Base-by-base conservation (phyloP, 306 rosid genomes). In the Vigna angularis region DNA sequence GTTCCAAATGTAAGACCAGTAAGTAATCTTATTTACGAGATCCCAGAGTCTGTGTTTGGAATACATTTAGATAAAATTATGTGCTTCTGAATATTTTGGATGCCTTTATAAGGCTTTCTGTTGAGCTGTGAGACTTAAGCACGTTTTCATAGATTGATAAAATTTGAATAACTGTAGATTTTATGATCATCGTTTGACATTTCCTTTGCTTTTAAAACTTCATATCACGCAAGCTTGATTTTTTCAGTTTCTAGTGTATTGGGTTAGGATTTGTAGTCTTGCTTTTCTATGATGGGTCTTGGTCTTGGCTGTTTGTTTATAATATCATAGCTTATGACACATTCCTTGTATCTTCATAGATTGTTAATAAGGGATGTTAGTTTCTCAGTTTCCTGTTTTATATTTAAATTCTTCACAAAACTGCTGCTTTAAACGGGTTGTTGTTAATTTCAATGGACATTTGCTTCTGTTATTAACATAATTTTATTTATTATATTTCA, bases 401-500 rank as follows among this genome's bases (percentile, higher is more conserved):
- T n/a, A n/a, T n/a, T n/a, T n/a, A n/a, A n/a, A n/a, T n/a, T n/a
- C n/a, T n/a, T n/a, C n/a, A n/a, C n/a, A n/a, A n/a, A n/a, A n/a
- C n/a, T n/a, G n/a, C n/a, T n/a, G n/a, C n/a, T n/a, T n/a, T n/a
- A n/a, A n/a, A n/a, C n/a, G n/a, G n/a, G n/a, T n/a, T n/a, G n/a
- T n/a, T n/a, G n/a, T n/a, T n/a, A n/a, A n/a, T n/a, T n/a, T n/a
- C n/a, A n/a, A n/a, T n/a, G n/a, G 78, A 69, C 58, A 50, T 76
- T 45, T 61, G 52, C 59, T 17, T 65, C 62, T 68, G 76, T 55
- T 48, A 61, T 55, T 69, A 59, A 71, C 59, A 45, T 81, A 84
- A 53, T 86, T 67, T 69, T 58, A 49, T 82, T 79, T 63, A 64
- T 77, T 72, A 67, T 80, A 64, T 79, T 83, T 42, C 99, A 95